Percentiles rank a stretch among this genome's conserved stretches.
Conservation (phyloP, 106 monocot species). For the Posidonia australis region DNA sequence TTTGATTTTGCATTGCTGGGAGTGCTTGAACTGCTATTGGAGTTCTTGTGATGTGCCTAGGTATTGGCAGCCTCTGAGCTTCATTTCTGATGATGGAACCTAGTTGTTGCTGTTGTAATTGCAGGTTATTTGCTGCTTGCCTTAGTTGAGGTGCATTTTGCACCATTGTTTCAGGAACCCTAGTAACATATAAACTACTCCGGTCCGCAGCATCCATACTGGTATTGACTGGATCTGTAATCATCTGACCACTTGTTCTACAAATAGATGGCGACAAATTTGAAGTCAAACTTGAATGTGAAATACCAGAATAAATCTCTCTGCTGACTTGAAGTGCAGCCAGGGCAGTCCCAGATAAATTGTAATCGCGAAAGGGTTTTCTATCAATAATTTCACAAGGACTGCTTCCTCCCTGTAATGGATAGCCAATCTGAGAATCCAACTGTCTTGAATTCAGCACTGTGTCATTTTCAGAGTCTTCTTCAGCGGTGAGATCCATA, state of each 20-base stretch:
- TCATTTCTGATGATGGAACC: background rate
- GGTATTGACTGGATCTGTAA: conserved; percentile 23
- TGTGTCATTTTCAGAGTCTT: background rate
- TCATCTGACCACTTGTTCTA: background rate
- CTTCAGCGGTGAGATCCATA: conserved; percentile 20
- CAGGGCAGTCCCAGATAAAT: background rate
- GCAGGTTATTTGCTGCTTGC: background rate
- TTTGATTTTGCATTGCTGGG: conserved; percentile 3
- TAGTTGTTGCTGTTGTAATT: background rate
- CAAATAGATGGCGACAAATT: background rate
- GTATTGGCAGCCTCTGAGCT: conserved; percentile 1
- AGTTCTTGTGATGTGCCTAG: conserved; percentile 1
- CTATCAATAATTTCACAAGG: conserved; percentile 3
- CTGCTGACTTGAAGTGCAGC: background rate
- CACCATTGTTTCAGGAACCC: background rate
- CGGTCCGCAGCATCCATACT: conserved; percentile 4
- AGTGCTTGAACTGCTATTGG: conserved; percentile 12
- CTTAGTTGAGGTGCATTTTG: conserved; percentile 5
- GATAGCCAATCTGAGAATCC: background rate
- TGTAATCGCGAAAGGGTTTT: conserved; percentile 7
- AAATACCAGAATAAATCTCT: background rate
- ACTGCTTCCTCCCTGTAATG: background rate
- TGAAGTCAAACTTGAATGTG: background rate
- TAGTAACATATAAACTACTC: background rate
- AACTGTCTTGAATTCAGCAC: background rate